These are phyloP conservation scores for Ustilago nuda DNA, from an alignment of 1,284 basidiomycete genomes.

Conservation along the genomic window DNA sequence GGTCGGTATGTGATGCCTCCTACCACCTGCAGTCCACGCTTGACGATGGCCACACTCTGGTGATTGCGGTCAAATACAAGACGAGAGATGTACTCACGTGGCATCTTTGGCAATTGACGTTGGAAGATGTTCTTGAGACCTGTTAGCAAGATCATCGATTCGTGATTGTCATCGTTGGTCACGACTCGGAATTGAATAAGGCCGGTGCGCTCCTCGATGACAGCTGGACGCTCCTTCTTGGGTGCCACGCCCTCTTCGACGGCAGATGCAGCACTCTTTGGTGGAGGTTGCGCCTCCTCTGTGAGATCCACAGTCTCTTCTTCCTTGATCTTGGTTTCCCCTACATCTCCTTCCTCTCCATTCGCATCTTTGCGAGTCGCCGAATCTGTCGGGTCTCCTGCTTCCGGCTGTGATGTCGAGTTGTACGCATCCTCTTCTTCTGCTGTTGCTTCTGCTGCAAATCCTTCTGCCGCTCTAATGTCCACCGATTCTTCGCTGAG, in stretches of 20 bases:
- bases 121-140: slow-evolving; percentile 97
- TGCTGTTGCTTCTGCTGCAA: background rate
- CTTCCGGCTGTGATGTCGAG: background rate
- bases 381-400: slow-evolving; percentile 1
- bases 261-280: slow-evolving; percentile 44
- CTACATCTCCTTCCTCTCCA: background rate
- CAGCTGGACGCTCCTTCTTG: slow-evolving; percentile 74
- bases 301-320: slow-evolving; percentile 50
- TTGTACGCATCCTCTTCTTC: slow-evolving; percentile 12
- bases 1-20: slow-evolving; percentile 98
- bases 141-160: slow-evolving; percentile 82
- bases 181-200: slow-evolving; percentile 89
- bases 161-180: slow-evolving; percentile 81
- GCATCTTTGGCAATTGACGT: slow-evolving; percentile 98
- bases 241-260: slow-evolving; percentile 43
- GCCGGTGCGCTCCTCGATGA: slow-evolving; percentile 83
- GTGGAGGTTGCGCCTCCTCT: slow-evolving; percentile 36
- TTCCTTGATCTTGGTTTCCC: slow-evolving; percentile 36
- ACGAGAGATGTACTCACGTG: slow-evolving; percentile 95
- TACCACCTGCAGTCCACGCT: slow-evolving; percentile 93
- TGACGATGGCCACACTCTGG: slow-evolving; percentile 91
- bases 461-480: slow-evolving; percentile 7
- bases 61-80: slow-evolving; percentile 94
- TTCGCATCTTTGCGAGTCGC: background rate
- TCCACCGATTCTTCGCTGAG: slow-evolving; percentile 46